A percentile compares a stretch with the other conserved stretches of the same genome.
phyloP scores from a whole-genome alignment of 129 eudicot species.

The Lonicera japonica region DNA sequence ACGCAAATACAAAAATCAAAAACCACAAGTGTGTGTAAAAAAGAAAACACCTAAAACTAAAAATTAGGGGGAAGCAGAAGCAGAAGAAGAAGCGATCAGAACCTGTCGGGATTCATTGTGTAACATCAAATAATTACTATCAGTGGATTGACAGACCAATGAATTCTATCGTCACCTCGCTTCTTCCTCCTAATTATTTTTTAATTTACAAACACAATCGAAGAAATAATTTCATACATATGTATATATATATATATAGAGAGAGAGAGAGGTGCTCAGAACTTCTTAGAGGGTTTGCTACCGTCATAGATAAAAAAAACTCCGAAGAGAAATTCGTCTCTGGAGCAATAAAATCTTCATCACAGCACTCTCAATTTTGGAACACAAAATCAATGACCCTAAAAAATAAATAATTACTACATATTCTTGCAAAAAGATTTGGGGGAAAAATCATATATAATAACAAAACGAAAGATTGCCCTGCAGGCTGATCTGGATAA shows the following conservation, averaged over 20 bases:
- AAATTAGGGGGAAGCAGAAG: too few species aligned
- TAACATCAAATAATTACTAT: conserved; percentile 42
- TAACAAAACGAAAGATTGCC: too few species aligned
- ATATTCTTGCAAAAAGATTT: too few species aligned
- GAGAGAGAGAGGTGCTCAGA: conserved; percentile 41
- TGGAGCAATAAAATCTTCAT: conserved; percentile 21
- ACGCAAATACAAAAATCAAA: background rate
- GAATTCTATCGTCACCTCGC: conserved; percentile 74
- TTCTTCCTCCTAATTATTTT: background rate
- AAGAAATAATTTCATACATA: background rate
- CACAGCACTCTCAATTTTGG: background rate
- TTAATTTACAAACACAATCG: background rate
- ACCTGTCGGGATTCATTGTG: conserved; percentile 74
- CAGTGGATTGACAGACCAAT: conserved; percentile 93
- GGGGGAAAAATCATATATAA: too few species aligned
- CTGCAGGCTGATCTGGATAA: too few species aligned
- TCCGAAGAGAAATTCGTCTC: conserved; percentile 22
- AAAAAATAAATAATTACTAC: too few species aligned
- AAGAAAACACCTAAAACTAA: too few species aligned
- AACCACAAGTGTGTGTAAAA: background rate
- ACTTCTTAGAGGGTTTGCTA: conserved; percentile 77
- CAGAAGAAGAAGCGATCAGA: conserved; percentile 48
- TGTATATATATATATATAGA: background rate
- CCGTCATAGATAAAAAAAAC: conserved; percentile 41
- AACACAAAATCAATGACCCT: too few species aligned